Evolutionary conservation across 768 basidiomycete species (phyloP).

Genomic region (Candolleomyces aberdarensis): DNA sequence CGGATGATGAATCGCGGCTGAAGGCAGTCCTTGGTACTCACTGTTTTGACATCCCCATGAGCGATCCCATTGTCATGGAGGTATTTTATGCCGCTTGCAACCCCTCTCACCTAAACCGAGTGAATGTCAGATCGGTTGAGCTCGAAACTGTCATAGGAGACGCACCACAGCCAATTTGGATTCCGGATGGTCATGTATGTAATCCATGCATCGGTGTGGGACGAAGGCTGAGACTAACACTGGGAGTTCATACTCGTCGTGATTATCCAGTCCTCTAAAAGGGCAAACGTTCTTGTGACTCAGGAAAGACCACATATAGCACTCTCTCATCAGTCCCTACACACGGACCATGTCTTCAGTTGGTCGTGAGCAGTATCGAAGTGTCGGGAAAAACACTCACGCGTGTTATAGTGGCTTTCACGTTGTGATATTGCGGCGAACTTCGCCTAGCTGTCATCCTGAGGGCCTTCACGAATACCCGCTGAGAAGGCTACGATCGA

Average conservation of each 20-base stretch:
- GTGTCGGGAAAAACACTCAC: no score
- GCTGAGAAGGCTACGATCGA: no score
- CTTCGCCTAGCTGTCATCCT: no score
- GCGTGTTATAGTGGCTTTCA: no score
- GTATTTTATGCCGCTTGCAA: background rate
- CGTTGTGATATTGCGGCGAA: no score
- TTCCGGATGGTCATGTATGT: background rate
- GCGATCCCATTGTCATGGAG: background rate
- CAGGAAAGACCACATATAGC: background rate
- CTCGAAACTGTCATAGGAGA: background rate
- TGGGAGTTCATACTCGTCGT: background rate
- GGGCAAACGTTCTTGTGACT: background rate
- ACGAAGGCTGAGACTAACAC: background rate
- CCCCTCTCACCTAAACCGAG: background rate
- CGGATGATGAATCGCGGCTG: background rate
- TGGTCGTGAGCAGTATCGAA: no score
- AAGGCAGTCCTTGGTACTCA: background rate
- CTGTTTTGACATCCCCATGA: background rate
- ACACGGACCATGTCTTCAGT: no score
- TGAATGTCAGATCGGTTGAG: no score
- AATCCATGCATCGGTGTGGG: background rate
- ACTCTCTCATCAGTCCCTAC: background rate
- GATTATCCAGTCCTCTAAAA: background rate
- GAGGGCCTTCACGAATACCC: no score
- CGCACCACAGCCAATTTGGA: background rate